A percentile compares a stretch with the other conserved stretches of the same genome.
Conservation (phyloP, 345 rosid genomes). For the Citrus glauca region DNA sequence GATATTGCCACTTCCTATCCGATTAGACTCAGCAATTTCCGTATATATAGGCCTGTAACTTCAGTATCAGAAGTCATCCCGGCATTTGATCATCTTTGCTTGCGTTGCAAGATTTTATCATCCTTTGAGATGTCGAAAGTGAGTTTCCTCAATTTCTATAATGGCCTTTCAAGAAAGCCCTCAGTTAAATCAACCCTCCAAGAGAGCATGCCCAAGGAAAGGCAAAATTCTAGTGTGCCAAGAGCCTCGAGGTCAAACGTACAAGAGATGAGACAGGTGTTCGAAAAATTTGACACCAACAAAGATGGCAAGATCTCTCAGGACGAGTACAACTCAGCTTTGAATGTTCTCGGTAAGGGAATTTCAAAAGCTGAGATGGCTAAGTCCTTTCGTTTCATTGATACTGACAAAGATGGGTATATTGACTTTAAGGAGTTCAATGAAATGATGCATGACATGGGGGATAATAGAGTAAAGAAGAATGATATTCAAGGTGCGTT, state of each 20-base stretch:
- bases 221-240: slow-evolving; percentile 8
- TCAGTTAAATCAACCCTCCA: slow-evolving; percentile 13
- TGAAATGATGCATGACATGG: slow-evolving; percentile 32
- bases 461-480: slow-evolving; percentile 22
- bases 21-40: too few species aligned
- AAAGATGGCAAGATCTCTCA: too few species aligned
- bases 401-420: slow-evolving; percentile 53
- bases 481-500: slow-evolving; percentile 10
- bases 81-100: not conserved
- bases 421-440: slow-evolving; percentile 49
- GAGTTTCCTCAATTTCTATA: slow-evolving; percentile 25
- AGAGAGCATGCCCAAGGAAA: slow-evolving; percentile 10
- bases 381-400: slow-evolving; percentile 37
- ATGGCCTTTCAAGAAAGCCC: slow-evolving; percentile 20
- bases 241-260: slow-evolving; percentile 20
- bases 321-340: too few species aligned
- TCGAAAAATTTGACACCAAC: slow-evolving; percentile 29
- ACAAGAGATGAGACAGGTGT: slow-evolving; percentile 50
- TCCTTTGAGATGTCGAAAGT: slow-evolving; percentile 10
- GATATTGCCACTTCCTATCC: not conserved
- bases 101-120: not conserved
- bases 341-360: too few species aligned
- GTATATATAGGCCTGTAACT: not conserved
- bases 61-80: not conserved
- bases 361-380: slow-evolving; percentile 16